phyloP scores from a whole-genome alignment of 1,284 basidiomycete genomes.

The Apiotrichum montevideense region DNA sequence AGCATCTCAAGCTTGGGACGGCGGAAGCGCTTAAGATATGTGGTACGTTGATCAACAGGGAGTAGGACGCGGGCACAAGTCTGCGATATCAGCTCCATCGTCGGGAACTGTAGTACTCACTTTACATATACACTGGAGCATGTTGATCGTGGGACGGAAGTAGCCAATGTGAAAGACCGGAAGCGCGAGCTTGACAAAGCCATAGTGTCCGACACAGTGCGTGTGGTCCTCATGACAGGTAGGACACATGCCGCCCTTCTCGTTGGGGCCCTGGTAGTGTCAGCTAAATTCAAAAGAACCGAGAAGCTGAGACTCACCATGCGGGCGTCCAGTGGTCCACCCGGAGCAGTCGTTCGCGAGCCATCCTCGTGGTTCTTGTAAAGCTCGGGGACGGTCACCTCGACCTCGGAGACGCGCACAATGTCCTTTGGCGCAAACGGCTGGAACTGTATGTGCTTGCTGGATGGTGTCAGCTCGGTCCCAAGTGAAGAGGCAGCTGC shows the following conservation, averaged over 20 bases:
- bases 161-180: slow-evolving; percentile 98
- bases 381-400: slow-evolving; percentile 83
- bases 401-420: slow-evolving; percentile 87
- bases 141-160: slow-evolving; percentile 89
- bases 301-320: slow-evolving; percentile 53
- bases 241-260: slow-evolving; percentile 86
- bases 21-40: slow-evolving; percentile 82
- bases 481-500: slow-evolving; percentile 32
- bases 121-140: slow-evolving; percentile 95
- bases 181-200: slow-evolving; percentile 90
- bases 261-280: slow-evolving; percentile 73
- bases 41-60: slow-evolving; percentile 76
- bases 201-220: slow-evolving; percentile 96
- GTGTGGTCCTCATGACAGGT: slow-evolving; percentile 89
- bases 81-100: slow-evolving; percentile 46
- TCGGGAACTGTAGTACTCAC: slow-evolving; percentile 44
- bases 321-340: slow-evolving; percentile 83
- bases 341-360: slow-evolving; percentile 64
- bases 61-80: slow-evolving; percentile 92
- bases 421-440: slow-evolving; percentile 86
- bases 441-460: slow-evolving; percentile 91
- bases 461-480: slow-evolving; percentile 37
- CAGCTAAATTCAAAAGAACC: not conserved
- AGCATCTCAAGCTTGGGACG: slow-evolving; percentile 88
- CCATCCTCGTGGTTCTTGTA: slow-evolving; percentile 58